These are phyloP conservation scores for Entomortierella beljakovae DNA, from an alignment of 192 early-diverging fungal species.

Conservation along the genomic window DNA sequence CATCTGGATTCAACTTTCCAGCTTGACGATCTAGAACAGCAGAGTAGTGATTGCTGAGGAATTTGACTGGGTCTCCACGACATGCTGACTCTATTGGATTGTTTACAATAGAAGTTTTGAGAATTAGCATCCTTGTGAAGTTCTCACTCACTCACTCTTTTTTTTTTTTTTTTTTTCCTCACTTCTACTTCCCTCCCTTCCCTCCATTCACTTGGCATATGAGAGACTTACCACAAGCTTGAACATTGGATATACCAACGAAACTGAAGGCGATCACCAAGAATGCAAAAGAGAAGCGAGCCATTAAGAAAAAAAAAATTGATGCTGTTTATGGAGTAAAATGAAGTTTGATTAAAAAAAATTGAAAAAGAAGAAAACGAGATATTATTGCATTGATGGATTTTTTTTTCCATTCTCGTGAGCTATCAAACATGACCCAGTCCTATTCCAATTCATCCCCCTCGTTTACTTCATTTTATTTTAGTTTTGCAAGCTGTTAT, in stretches of 20 bases:
- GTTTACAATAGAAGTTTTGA: background rate
- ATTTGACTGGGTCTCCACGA: conserved; percentile 35
- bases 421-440: no score
- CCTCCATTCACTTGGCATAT: no score
- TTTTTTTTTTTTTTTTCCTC: no score
- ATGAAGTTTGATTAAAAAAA: background rate
- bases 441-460: no score
- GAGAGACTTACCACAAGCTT: conserved; percentile 32
- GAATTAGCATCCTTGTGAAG: no score
- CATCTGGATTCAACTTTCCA: background rate
- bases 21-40: conserved; percentile 23
- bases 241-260: conserved; percentile 12
- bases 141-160: no score
- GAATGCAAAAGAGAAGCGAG: conserved; percentile 9
- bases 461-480: no score
- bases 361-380: background rate
- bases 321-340: background rate
- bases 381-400: no score
- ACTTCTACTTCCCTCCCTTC: no score
- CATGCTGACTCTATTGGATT: conserved; percentile 28
- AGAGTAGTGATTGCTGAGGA: conserved; percentile 26
- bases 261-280: conserved; percentile 14
- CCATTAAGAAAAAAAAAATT: conserved; percentile 8
- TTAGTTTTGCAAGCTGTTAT: no score
- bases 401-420: no score